Percentiles rank a stretch among this genome's conserved stretches.
phyloP scores from a whole-genome alignment of 768 basidiomycete genomes.

The Dendrothele bispora region DNA sequence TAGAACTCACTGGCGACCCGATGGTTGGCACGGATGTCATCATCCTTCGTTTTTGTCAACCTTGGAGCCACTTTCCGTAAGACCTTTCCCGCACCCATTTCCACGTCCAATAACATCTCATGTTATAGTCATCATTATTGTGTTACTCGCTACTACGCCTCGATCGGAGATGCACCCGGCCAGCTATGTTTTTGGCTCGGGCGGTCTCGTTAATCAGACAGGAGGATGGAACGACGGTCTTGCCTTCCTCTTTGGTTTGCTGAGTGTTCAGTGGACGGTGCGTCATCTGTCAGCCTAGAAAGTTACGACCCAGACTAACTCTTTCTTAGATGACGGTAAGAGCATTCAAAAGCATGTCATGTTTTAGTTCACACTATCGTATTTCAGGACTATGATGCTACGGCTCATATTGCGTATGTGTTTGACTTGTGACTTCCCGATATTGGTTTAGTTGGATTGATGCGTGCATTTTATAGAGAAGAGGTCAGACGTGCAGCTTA shows the following conservation, averaged over 20 bases:
- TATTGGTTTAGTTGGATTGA: conserved; percentile 8
- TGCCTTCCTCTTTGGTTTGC: conserved; percentile 80
- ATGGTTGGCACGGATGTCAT: conserved; percentile 71
- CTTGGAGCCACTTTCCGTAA: conserved; percentile 72
- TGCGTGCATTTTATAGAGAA: conserved; percentile 50
- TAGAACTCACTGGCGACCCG: conserved; percentile 75
- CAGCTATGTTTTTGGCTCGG: conserved; percentile 74
- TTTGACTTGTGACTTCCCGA: background rate
- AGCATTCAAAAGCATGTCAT: conserved; percentile 4
- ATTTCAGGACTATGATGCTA: conserved; percentile 72
- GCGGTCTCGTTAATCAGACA: conserved; percentile 74
- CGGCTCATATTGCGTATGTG: conserved; percentile 77
- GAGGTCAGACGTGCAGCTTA: conserved; percentile 81
- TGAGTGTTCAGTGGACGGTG: conserved; percentile 89
- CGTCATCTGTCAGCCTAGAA: conserved; percentile 25
- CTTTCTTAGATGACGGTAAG: conserved; percentile 55
- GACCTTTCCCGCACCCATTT: conserved; percentile 16
- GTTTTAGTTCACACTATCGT: background rate
- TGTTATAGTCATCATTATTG: conserved; percentile 74
- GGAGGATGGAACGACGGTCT: conserved; percentile 80
- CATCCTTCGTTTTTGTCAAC: conserved; percentile 84
- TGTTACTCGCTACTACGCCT: conserved; percentile 72
- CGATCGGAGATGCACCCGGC: conserved; percentile 80
- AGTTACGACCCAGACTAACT: no score
- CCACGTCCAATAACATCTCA: conserved; percentile 6